Base-by-base conservation (phyloP, 192 early-diverging fungal genomes). In the Coemansia sp. region DNA sequence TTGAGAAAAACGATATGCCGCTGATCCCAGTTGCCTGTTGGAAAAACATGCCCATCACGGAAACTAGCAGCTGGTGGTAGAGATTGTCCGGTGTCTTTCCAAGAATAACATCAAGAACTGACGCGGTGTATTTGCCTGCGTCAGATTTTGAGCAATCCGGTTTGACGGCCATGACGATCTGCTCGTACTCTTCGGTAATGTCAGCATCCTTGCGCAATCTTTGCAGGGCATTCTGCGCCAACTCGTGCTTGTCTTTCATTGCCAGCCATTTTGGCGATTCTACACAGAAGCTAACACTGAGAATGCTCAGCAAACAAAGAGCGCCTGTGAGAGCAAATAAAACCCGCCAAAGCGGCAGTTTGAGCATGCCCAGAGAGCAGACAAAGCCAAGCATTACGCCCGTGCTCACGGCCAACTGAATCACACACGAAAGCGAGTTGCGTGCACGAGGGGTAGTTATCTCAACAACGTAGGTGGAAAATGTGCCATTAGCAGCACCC, bases 11-110 rank as follows among this genome's bases (percentile, higher is more conserved):
- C 60, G 91, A 86, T 13, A 93, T 85, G 16, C 87, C 91, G 72
- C 90, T 90, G 62, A 95, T 92, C 19, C 92, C 94, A 43, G 86
- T 87, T 38, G 91, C 71, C 70, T 95, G 94, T 77, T 95, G 94
- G 43, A 84, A 71, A 6, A 89, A 64, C 70, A 92, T 91, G 10
- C 89, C 21, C 8, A 84, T 63, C n/a, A 89, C 63, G 32, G 88
- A 82, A 21, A 86, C 83, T 1, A 92, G 6, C 5, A 93, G 77
- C 45, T 90, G 87, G 41, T 77, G 72, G 11, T 85, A 74, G 44
- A 92, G 84, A 37, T 86, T 84, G 53, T 84, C 77, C 7, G 77
- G 74, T 3, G 78, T 79, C 16, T 63, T 81, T 2, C 85, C 81
- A 37, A 89, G 83, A 37, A 92, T 72, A 16, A 83, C 66, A 10